A percentile compares a stretch with the other conserved stretches of the same genome.
Conservation (phyloP, 148 eudicot species). For the Bassia scoparia region DNA sequence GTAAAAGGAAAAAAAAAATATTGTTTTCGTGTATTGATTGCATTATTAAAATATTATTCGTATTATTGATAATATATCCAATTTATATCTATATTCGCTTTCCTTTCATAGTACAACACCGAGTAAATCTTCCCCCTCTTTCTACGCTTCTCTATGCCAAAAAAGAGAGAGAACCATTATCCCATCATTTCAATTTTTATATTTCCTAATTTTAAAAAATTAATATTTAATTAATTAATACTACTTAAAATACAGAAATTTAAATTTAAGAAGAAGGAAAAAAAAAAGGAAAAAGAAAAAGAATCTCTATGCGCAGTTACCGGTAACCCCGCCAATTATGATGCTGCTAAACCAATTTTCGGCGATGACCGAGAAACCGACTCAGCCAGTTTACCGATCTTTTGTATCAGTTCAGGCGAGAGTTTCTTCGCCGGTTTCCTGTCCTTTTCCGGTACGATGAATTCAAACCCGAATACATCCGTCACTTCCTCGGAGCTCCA, state of each 20-base stretch:
- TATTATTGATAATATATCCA: background rate
- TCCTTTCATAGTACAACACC: constrained; percentile 32
- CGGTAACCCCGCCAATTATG: constrained; percentile 26
- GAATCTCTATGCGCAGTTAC: constrained; percentile 27
- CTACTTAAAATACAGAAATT: background rate
- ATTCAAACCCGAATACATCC: constrained; percentile 82
- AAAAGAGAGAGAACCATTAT: constrained; percentile 9
- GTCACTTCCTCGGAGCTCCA: constrained; percentile 96
- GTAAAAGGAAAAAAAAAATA: background rate
- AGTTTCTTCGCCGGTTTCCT: constrained; percentile 55
- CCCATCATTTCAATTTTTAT: background rate
- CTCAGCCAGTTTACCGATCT: constrained; percentile 68
- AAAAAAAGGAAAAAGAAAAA: constrained; percentile 1
- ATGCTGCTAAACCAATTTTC: constrained; percentile 19
- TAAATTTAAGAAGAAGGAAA: background rate
- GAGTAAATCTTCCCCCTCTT: constrained; percentile 12
- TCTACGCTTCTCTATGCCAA: constrained; percentile 2
- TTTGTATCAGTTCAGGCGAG: constrained; percentile 68
- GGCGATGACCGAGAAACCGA: constrained; percentile 47
- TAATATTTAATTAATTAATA: background rate
- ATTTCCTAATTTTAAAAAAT: background rate
- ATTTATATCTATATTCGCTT: constrained; percentile 12
- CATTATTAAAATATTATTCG: background rate
- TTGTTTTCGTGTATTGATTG: background rate
- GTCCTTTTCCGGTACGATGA: constrained; percentile 45